Evolutionary conservation across 495 filamentous ascomycete species (phyloP).

Genomic region (Penicillium manginii): DNA sequence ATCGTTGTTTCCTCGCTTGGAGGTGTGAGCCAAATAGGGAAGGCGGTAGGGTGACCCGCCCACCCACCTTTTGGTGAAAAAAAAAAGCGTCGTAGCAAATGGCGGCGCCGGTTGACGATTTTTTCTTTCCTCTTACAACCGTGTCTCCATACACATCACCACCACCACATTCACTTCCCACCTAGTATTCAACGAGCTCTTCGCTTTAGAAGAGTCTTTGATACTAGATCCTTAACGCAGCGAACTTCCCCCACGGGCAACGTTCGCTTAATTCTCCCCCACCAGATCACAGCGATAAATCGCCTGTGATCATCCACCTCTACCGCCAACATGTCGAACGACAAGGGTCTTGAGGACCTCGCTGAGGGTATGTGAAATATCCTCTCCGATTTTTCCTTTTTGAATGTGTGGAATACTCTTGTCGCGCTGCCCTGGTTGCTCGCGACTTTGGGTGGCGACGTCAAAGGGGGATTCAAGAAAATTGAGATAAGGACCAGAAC

Average conservation of each 20-base stretch:
- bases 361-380: slow-evolving; percentile 69
- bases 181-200: slow-evolving; percentile 33
- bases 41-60: slow-evolving; percentile 24
- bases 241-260: slow-evolving; percentile 35
- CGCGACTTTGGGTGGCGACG: slow-evolving; percentile 27
- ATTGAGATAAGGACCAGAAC: slow-evolving; percentile 14
- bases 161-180: slow-evolving; percentile 35
- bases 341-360: slow-evolving; percentile 97
- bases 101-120: slow-evolving; percentile 27
- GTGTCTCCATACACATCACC: slow-evolving; percentile 36
- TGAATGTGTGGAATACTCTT: background rate
- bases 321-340: slow-evolving; percentile 89
- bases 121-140: slow-evolving; percentile 43
- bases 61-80: slow-evolving; percentile 21
- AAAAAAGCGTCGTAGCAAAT: slow-evolving; percentile 45
- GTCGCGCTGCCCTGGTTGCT: slow-evolving; percentile 8
- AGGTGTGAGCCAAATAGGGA: slow-evolving; percentile 5
- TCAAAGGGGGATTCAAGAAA: slow-evolving; percentile 8
- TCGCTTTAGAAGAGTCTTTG: slow-evolving; percentile 40
- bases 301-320: slow-evolving; percentile 70
- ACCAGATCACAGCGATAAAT: slow-evolving; percentile 60
- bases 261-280: slow-evolving; percentile 49
- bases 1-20: slow-evolving; percentile 19
- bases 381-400: background rate
- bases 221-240: slow-evolving; percentile 38